Percentiles rank a stretch among this genome's conserved stretches.
These are phyloP conservation scores for Tubosaeta sp. DNA, from an alignment of 768 basidiomycete species.

Conservation along the genomic window DNA sequence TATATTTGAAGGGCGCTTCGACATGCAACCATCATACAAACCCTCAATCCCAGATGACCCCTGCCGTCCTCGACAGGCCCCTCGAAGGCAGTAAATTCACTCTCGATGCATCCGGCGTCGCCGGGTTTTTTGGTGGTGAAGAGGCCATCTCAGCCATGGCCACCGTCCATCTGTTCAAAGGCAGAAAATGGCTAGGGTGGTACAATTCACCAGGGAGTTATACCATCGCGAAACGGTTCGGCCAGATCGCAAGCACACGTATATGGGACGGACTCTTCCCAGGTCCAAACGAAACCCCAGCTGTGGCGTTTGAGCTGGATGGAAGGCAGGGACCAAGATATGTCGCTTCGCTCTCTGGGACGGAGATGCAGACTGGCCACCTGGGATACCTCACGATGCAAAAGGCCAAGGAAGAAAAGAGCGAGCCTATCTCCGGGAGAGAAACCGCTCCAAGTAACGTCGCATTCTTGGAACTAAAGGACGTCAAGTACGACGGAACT, in stretches of 20 bases:
- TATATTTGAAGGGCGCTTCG: neutral
- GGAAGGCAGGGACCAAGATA: conserved; percentile 28
- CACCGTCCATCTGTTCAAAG: conserved; percentile 30
- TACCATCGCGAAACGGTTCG: conserved; percentile 30
- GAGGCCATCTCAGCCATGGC: conserved; percentile 37
- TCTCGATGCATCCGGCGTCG: conserved; percentile 31
- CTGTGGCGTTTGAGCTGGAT: conserved; percentile 27
- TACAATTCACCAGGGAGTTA: conserved; percentile 37
- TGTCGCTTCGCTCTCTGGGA: conserved; percentile 25
- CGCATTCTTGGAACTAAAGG: conserved; percentile 20
- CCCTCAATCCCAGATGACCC: conserved; percentile 9
- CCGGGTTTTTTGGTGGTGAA: conserved; percentile 36
- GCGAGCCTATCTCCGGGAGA: conserved; percentile 5
- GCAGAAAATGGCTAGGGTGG: conserved; percentile 33
- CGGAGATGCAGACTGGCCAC: conserved; percentile 27
- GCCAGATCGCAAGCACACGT: conserved; percentile 24
- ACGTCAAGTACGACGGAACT: conserved; percentile 16
- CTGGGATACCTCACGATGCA: conserved; percentile 26
- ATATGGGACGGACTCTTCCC: conserved; percentile 33
- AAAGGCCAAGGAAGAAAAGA: conserved; percentile 4
- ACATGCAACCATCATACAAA: neutral
- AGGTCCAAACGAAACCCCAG: conserved; percentile 25
- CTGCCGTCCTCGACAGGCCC: conserved; percentile 12
- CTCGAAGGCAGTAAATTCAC: conserved; percentile 7
- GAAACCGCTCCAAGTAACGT: conserved; percentile 17